Evolutionary conservation across 768 basidiomycete species (phyloP).

Genomic region (Macrolepiota fuliginosa): DNA sequence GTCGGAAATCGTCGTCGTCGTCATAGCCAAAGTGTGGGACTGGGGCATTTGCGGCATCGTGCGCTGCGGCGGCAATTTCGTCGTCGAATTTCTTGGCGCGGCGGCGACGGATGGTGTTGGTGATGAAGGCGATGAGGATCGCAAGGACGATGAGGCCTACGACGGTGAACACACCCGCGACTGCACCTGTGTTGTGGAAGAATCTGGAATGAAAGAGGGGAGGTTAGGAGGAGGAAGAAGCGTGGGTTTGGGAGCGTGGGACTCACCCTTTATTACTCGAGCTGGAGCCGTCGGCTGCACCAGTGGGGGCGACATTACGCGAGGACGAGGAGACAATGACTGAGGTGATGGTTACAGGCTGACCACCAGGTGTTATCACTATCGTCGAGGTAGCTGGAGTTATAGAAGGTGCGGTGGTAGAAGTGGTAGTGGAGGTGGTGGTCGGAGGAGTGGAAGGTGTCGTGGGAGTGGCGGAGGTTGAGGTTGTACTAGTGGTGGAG

Average conservation of each 20-base stretch:
- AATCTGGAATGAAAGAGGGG: constrained; percentile 41
- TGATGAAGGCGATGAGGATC: constrained; percentile 45
- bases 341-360: constrained; percentile 20
- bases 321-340: constrained; percentile 15
- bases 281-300: not conserved
- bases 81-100: constrained; percentile 64
- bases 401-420: constrained; percentile 11
- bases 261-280: constrained; percentile 2
- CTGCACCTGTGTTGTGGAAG: constrained; percentile 69
- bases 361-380: not conserved
- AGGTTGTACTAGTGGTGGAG: not conserved
- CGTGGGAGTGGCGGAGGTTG: constrained; percentile 9
- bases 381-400: constrained; percentile 6
- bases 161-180: constrained; percentile 69
- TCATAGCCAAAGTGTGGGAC: constrained; percentile 56
- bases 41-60: constrained; percentile 51
- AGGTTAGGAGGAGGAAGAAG: not conserved
- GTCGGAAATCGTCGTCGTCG: constrained; percentile 40
- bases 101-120: constrained; percentile 58
- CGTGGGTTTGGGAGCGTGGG: constrained; percentile 6
- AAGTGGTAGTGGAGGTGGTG: constrained; percentile 11
- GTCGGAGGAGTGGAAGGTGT: constrained; percentile 10
- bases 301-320: constrained; percentile 3
- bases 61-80: constrained; percentile 73
- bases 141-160: constrained; percentile 61